A percentile compares a stretch with the other conserved stretches of the same genome.
Conservation (phyloP, 805 yeast genomes). For the Candida nonsorbophila region DNA sequence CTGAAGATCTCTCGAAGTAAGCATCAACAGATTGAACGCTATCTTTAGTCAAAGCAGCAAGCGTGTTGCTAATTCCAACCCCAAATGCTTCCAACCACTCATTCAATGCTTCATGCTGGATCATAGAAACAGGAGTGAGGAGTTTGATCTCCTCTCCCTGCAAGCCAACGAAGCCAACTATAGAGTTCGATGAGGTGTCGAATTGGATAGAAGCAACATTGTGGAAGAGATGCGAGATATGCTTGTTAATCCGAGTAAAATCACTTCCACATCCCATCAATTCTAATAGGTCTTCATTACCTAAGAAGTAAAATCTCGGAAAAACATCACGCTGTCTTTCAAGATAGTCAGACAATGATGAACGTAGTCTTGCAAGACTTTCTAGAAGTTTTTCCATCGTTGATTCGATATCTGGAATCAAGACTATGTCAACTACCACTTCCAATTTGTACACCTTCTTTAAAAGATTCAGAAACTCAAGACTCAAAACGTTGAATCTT, state of each 20-base stretch:
- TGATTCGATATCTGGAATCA: constrained; percentile 42
- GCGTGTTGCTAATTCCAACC: constrained; percentile 40
- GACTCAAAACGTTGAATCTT: constrained; percentile 57
- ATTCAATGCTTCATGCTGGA: constrained; percentile 38
- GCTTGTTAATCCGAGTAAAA: constrained; percentile 44
- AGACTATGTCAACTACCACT: constrained; percentile 50
- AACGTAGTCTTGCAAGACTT: constrained; percentile 52
- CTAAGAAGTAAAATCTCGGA: constrained; percentile 82
- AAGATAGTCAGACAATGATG: constrained; percentile 68
- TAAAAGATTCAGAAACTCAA: constrained; percentile 53
- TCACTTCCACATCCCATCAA: constrained; percentile 64
- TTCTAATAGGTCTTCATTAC: constrained; percentile 85
- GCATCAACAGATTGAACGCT: constrained; percentile 5
- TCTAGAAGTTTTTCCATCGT: constrained; percentile 49
- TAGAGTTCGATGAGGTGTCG: constrained; percentile 23
- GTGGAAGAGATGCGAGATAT: constrained; percentile 65
- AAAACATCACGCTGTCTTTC: constrained; percentile 74
- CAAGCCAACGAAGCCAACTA: constrained; percentile 50
- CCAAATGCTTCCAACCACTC: constrained; percentile 67
- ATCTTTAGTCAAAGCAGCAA: constrained; percentile 29
- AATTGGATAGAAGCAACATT: constrained; percentile 47
- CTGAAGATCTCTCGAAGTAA: constrained; percentile 1
- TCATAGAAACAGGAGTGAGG: constrained; percentile 36
- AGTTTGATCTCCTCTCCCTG: constrained; percentile 59
- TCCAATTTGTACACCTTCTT: constrained; percentile 45